These are phyloP conservation scores for Exophiala oligosperma DNA, from an alignment of 2,329 filamentous ascomycete species.

Conservation along the genomic window DNA sequence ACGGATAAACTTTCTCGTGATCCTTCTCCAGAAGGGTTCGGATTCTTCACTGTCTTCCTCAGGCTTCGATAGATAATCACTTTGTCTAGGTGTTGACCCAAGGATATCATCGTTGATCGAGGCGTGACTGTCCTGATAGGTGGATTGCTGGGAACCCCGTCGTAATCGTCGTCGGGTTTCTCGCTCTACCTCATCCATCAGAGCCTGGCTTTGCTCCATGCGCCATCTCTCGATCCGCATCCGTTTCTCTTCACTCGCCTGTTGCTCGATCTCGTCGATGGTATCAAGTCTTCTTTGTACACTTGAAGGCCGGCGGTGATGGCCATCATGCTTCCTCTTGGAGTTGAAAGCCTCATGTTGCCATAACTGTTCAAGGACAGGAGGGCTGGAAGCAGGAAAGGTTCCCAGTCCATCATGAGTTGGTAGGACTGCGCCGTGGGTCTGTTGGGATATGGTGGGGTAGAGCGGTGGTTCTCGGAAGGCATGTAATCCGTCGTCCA, in stretches of 20 bases:
- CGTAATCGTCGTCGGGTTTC: constrained; percentile 72
- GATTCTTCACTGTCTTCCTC: constrained; percentile 47
- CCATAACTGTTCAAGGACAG: constrained; percentile 80
- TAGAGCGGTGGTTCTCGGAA: constrained; percentile 67
- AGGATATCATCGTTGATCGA: constrained; percentile 24
- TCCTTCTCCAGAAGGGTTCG: constrained; percentile 74
- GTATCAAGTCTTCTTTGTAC: constrained; percentile 58
- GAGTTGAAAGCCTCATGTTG: constrained; percentile 86
- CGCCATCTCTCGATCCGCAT: constrained; percentile 89
- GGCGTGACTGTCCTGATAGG: constrained; percentile 15
- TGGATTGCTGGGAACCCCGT: constrained; percentile 22
- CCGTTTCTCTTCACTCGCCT: constrained; percentile 71
- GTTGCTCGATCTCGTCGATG: constrained; percentile 57
- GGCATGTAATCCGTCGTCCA: constrained; percentile 87
- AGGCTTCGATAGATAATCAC: constrained; percentile 21
- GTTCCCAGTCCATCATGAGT: constrained; percentile 88
- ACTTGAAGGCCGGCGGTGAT: constrained; percentile 54
- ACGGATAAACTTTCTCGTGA: constrained; percentile 82
- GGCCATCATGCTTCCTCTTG: constrained; percentile 54
- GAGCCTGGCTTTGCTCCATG: constrained; percentile 80
- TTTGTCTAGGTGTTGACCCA: constrained; percentile 29
- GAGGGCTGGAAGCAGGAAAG: constrained; percentile 66
- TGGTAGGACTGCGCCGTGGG: constrained; percentile 72
- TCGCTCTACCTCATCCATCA: constrained; percentile 85
- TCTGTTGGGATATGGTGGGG: constrained; percentile 41